These are phyloP conservation scores for Suillus variegatus DNA, from an alignment of 768 basidiomycete species.

Conservation along the genomic window DNA sequence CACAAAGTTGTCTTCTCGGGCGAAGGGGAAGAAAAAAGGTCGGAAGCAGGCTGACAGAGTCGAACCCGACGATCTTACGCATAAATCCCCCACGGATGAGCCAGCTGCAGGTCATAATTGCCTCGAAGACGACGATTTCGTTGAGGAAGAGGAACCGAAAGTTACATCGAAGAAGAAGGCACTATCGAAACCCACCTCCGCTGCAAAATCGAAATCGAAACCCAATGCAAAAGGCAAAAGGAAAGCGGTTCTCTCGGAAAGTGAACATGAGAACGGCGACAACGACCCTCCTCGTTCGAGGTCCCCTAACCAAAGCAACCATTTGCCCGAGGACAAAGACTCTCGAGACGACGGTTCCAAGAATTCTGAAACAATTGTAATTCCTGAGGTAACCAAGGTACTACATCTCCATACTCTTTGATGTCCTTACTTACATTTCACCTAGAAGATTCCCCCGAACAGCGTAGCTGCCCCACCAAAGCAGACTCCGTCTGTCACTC, in stretches of 20 bases:
- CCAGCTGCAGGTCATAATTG: slow-evolving; percentile 4
- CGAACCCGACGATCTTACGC: slow-evolving; percentile 13
- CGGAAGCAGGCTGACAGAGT: slow-evolving; percentile 27
- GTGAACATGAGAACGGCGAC: slow-evolving; percentile 25
- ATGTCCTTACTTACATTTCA: not conserved
- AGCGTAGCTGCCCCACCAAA: slow-evolving; percentile 11
- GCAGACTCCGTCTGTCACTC: not conserved
- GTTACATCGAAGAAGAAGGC: slow-evolving; percentile 22
- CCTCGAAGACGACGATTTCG: slow-evolving; percentile 2
- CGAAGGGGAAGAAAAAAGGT: slow-evolving; percentile 30
- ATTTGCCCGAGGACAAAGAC: too few relatives aligned
- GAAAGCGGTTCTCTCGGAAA: slow-evolving; percentile 23
- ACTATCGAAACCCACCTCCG: slow-evolving; percentile 10
- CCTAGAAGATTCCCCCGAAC: slow-evolving; percentile 16
- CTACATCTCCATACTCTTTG: not conserved
- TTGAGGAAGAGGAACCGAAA: slow-evolving; percentile 4
- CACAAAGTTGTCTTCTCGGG: slow-evolving; percentile 20
- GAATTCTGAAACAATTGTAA: too few relatives aligned
- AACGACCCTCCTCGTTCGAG: not conserved
- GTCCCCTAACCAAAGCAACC: not conserved
- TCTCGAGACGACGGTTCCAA: too few relatives aligned
- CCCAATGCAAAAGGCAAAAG: slow-evolving; percentile 36
- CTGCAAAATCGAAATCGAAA: slow-evolving; percentile 19
- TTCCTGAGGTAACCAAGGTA: slow-evolving; percentile 9
- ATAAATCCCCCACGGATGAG: not conserved